Evolutionary conservation across 208 protist genomes (phyloP).

Genomic region (Entamoeba dispar): DNA sequence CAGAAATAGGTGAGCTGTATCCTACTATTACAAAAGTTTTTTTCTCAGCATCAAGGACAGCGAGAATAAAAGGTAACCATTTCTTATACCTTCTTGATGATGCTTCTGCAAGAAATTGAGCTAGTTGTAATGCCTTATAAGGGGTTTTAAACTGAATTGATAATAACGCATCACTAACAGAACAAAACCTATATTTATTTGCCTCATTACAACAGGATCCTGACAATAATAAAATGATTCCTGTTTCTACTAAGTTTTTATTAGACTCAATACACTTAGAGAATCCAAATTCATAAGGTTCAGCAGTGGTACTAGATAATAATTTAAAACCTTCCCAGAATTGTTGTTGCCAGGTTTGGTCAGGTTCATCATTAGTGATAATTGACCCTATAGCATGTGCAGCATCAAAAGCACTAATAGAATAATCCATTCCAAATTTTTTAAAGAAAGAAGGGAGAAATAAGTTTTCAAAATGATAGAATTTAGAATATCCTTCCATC

Average conservation of each 20-base stretch:
- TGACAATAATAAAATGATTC: not conserved
- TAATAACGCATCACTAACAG: not conserved
- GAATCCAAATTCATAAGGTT: not conserved
- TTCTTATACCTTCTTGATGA: not conserved
- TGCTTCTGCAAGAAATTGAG: not conserved
- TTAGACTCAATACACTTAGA: not conserved
- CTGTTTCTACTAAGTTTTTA: not conserved
- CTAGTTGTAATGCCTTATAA: not conserved
- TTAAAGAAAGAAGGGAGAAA: not conserved
- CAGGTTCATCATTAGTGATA: not conserved
- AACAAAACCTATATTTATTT: not conserved
- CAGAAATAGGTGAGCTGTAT: not conserved
- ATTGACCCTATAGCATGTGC: not conserved
- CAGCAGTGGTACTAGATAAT: not conserved
- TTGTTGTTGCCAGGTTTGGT: not conserved
- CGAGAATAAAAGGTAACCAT: not conserved
- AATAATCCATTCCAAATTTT: not conserved
- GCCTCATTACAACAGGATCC: not conserved
- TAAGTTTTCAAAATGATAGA: not conserved
- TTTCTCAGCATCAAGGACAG: not conserved
- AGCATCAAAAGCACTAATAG: not conserved
- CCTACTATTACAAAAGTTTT: not conserved
- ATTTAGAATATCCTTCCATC: not conserved
- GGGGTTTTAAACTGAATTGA: not conserved
- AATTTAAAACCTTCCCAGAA: not conserved